These are phyloP conservation scores for Sanghuangporus baumii DNA, from an alignment of 1,284 basidiomycete genomes.

Conservation along the genomic window DNA sequence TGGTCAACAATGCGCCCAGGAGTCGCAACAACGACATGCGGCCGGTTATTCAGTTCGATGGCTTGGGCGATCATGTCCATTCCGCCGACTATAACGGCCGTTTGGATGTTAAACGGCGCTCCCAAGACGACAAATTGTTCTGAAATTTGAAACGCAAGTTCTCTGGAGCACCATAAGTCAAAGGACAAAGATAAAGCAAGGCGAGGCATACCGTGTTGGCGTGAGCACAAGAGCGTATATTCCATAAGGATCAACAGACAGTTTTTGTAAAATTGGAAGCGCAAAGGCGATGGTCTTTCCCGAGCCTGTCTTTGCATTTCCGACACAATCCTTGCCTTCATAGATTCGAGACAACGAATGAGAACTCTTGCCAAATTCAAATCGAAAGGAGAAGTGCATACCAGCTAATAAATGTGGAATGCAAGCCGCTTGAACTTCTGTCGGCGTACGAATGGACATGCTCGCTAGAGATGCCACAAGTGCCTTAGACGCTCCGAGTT, in stretches of 20 bases:
- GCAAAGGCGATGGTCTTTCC: constrained; percentile 99
- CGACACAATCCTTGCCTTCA: constrained; percentile 87
- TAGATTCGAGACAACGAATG: constrained; percentile 11
- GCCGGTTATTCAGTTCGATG: constrained; percentile 77
- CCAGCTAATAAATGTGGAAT: constrained; percentile 84
- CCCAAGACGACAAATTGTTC: constrained; percentile 96
- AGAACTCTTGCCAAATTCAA: constrained; percentile 21
- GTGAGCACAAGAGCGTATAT: constrained; percentile 92
- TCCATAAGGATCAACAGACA: constrained; percentile 87
- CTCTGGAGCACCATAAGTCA: constrained; percentile 42
- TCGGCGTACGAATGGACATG: constrained; percentile 86
- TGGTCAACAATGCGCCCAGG: constrained; percentile 95
- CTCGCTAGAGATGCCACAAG: constrained; percentile 68
- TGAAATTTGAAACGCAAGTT: constrained; percentile 94
- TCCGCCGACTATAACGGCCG: constrained; percentile 90
- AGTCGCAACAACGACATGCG: constrained; percentile 94
- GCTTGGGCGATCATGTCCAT: constrained; percentile 99
- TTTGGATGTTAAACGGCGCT: constrained; percentile 71
- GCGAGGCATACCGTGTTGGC: constrained; percentile 71
- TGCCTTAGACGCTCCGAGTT: constrained; percentile 70
- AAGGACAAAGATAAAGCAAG: not conserved
- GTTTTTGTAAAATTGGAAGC: constrained; percentile 87
- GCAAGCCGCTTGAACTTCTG: constrained; percentile 87
- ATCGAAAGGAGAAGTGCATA: constrained; percentile 22
- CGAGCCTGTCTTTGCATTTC: constrained; percentile 96